Base-by-base conservation (phyloP, 805 yeast genomes). In the Wickerhamiella sorbophila region DNA sequence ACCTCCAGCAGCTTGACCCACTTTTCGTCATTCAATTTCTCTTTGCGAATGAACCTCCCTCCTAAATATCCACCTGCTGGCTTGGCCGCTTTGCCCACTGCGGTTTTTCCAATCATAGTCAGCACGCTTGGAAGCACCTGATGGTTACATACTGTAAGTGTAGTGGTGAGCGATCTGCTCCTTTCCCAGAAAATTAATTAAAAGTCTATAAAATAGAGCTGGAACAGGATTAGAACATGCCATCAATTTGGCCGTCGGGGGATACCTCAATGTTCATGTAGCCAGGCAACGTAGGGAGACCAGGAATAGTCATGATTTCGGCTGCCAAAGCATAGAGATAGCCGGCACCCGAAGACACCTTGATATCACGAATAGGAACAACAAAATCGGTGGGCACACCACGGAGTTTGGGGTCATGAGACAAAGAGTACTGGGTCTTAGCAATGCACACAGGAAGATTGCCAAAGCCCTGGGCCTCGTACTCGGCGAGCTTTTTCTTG, bases 251-350 rank as follows among this genome's bases (percentile, higher is more conserved):
- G 41, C 97, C 98, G 36, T 83, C 82, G n/a, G 69, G 72, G 60
- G 82, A 78, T 45, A 88, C 91, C 63, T 88, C 97, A 44, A 88
- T 95, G 57, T 87, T 83, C 95, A 88, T 86, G 69, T 82, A 88
- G 18, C 96, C 97, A 52, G 91, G 81, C 61, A 82, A 86, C 10
- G 97, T 88, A 41, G 97, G 93, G 57, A 88, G 69, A 47, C 98
- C 98, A 20, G 98, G 98, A 53, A 88, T 87, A 22, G 97, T 88
- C 79, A 80, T 86, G 57, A 88, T 88, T 63, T 88, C 94, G 42
- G 94, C 96, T 16, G 96, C 96, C 52, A 88, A 71, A 1, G 97
- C 97, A 58, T 87, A 88, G 56, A 88, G 70, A 64, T 88, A 88
- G 8, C 97, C 96, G 40, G 96, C 97, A 62, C 98, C 98, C 46